These are phyloP conservation scores for Coleophoma eucalyptorum DNA, from an alignment of 2,329 filamentous ascomycete species.

Conservation along the genomic window DNA sequence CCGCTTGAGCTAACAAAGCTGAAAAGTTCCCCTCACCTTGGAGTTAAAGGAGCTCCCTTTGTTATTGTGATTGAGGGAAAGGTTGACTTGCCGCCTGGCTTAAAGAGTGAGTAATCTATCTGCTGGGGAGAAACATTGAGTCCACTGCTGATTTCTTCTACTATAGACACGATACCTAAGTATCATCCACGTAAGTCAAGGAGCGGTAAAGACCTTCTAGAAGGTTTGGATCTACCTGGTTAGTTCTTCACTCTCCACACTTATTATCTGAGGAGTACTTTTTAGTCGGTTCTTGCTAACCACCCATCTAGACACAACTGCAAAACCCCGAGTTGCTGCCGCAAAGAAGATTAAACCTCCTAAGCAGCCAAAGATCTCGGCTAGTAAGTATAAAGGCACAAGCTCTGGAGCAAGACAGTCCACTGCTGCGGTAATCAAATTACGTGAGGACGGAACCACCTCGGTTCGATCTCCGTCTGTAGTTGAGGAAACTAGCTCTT, in stretches of 20 bases:
- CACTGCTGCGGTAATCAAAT: constrained; percentile 11
- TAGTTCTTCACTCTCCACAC: constrained; percentile 12
- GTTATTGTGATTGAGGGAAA: constrained; percentile 19
- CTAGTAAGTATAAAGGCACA: constrained; percentile 23
- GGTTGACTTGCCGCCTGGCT: constrained; percentile 18
- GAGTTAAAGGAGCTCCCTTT: constrained; percentile 22
- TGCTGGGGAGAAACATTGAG: too few species aligned
- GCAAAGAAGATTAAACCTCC: constrained; percentile 4
- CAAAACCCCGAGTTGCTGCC: background rate
- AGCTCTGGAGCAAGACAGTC: constrained; percentile 14
- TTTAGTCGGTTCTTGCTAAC: background rate
- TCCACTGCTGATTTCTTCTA: too few species aligned
- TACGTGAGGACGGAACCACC: constrained; percentile 12
- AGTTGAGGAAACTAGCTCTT: constrained; percentile 24
- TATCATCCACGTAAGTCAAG: constrained; percentile 25
- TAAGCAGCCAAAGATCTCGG: constrained; percentile 16
- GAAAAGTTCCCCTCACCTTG: constrained; percentile 14
- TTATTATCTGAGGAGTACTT: too few species aligned
- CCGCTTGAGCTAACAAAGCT: constrained; percentile 17
- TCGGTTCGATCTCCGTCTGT: constrained; percentile 18
- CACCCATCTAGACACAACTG: background rate
- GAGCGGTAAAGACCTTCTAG: constrained; percentile 24
- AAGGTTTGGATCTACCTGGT: constrained; percentile 23
- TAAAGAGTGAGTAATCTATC: constrained; percentile 22
- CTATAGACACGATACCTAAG: constrained; percentile 24